A percentile compares a stretch with the other conserved stretches of the same genome.
These are phyloP conservation scores for Hypoxylon sp. DNA, from an alignment of 2,329 filamentous ascomycete species.

Conservation along the genomic window DNA sequence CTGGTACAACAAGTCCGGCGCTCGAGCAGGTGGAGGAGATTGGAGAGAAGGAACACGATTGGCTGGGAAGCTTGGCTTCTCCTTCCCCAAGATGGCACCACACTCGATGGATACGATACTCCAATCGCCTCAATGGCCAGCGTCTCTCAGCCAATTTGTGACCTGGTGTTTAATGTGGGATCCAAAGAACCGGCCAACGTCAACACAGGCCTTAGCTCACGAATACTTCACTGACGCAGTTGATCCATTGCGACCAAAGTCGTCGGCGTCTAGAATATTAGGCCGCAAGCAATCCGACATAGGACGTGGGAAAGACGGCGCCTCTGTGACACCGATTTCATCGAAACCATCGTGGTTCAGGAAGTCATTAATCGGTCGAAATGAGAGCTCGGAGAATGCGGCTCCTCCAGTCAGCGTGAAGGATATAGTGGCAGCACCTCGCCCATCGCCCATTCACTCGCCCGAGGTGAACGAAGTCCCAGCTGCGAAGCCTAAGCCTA, in stretches of 20 bases:
- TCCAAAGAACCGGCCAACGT: conserved; percentile 90
- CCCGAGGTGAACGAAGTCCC: conserved; percentile 57
- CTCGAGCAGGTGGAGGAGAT: conserved; percentile 91
- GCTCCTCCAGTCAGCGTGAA: conserved; percentile 63
- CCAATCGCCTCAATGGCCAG: conserved; percentile 90
- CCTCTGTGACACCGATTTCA: conserved; percentile 70
- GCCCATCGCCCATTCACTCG: conserved; percentile 51
- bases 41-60: conserved; percentile 96
- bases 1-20: conserved; percentile 95
- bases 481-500: conserved; percentile 64
- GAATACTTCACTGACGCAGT: conserved; percentile 95
- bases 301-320: conserved; percentile 76
- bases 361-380: conserved; percentile 89
- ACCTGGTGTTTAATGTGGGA: conserved; percentile 99
- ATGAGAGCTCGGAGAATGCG: conserved; percentile 76
- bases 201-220: conserved; percentile 92
- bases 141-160: conserved; percentile 89
- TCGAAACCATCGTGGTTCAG: conserved; percentile 97
- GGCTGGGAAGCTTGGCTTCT: conserved; percentile 96
- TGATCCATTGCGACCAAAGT: conserved; percentile 93
- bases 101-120: conserved; percentile 96
- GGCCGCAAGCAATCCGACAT: conserved; percentile 93
- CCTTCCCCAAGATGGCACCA: conserved; percentile 99
- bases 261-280: conserved; percentile 84
- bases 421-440: conserved; percentile 60